Conservation (phyloP, 768 basidiomycete genomes). For the Mycena pura region DNA sequence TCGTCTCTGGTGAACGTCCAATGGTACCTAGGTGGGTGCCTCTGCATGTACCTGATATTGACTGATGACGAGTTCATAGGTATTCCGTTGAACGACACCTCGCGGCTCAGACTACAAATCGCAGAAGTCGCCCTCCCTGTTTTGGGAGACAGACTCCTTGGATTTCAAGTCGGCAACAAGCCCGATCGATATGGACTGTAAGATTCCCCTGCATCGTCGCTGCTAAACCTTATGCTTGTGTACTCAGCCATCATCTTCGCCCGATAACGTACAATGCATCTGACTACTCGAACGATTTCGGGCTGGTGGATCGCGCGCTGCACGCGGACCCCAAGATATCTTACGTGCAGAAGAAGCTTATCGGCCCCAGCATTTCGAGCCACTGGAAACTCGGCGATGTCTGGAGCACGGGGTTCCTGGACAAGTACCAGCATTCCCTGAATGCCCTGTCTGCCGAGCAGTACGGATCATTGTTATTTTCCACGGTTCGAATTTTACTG, state of each 20-base stretch:
- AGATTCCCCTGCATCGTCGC: neutral
- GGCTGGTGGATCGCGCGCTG: slow-evolving; percentile 50
- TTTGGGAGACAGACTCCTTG: slow-evolving; percentile 70
- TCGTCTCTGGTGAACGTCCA: slow-evolving; percentile 49
- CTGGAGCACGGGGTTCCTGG: slow-evolving; percentile 63
- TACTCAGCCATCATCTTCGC: slow-evolving; percentile 36
- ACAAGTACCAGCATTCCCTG: neutral
- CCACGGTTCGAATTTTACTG: slow-evolving; percentile 12
- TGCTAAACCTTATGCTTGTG: neutral
- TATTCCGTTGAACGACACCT: slow-evolving; percentile 73
- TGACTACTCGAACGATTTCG: slow-evolving; percentile 65
- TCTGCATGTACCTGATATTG: slow-evolving; percentile 39
- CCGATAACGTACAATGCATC: slow-evolving; percentile 45
- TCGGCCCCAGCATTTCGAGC: slow-evolving; percentile 60
- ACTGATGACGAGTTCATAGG: slow-evolving; percentile 73
- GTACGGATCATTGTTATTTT: slow-evolving; percentile 17
- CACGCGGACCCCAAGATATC: slow-evolving; percentile 41
- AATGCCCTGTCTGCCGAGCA: slow-evolving; percentile 16
- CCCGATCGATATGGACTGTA: slow-evolving; percentile 25
- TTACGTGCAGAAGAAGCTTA: slow-evolving; percentile 51
- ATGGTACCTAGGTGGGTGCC: slow-evolving; percentile 51
- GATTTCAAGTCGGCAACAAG: slow-evolving; percentile 63
- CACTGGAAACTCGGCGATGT: slow-evolving; percentile 59
- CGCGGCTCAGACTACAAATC: slow-evolving; percentile 59
- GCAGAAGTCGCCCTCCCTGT: slow-evolving; percentile 69